Base-by-base conservation (phyloP, 1,284 basidiomycete genomes). In the Cystobasidium sp. region DNA sequence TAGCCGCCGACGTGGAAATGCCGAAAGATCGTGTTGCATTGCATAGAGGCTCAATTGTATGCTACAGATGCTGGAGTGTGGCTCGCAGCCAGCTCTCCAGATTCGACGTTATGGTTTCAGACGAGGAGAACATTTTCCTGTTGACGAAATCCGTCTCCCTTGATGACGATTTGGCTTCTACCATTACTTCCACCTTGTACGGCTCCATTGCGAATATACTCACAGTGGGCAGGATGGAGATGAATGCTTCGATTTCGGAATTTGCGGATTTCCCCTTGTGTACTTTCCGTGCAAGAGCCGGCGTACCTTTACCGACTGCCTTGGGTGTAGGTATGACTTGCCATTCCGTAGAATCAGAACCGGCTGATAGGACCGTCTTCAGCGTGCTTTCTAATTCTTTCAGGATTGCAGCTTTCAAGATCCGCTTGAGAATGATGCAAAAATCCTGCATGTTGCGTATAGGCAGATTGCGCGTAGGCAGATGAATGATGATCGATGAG, bases 231-330 rank as follows among this genome's bases (percentile, higher is more conserved):
- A 53, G 22, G 22, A 53, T 47, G 14, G 64, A 66, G n/a, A 66
- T 43, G 20, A 66, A 66, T 10, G 64, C 64, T 51, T 52, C 31
- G 22, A 66, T 49, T 43, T 47, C 44, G 20, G 24, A 22, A 41
- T 39, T 6, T 18, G 39, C 39, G 16, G 51, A 6, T n/a, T n/a
- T 49, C 12, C 41, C 31, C 22, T 53, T 66, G 24, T 24, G 20
- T 20, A 16, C 22, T 51, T 64, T 71, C 12, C 24, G 69, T 7
- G 69, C 69, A 10, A 71, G 51, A 53, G 69, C 69, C 22, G 44
- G 37, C 24, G 69, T 53, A 5, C 18, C n/a, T 37, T 64, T 59
- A 7, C 47, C 37, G 22, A 71, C 61, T 12, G 43, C 49, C 18
- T 53, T 71, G 8, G 69, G 69, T 1, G 59, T 52, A 37, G 69